Evolutionary conservation across 140 eudicot genomes (phyloP).

Genomic region (Flaveria floridana): DNA sequence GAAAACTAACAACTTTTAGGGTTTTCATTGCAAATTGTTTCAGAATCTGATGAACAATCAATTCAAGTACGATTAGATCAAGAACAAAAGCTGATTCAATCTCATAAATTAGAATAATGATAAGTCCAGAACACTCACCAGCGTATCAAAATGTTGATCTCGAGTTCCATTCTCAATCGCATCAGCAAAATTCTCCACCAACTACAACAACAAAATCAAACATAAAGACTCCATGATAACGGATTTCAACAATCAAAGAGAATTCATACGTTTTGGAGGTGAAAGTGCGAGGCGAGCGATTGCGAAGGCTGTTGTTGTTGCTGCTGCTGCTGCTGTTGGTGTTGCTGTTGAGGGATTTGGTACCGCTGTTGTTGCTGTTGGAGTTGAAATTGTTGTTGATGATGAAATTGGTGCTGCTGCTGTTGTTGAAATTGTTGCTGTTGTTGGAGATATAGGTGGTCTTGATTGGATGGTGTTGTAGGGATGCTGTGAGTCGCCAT

Average conservation of each 20-base stretch:
- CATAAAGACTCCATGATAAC: neutral
- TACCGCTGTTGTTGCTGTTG: conserved; percentile 39
- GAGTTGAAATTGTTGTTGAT: conserved; percentile 52
- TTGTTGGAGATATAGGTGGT: conserved; percentile 56
- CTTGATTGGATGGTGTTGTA: conserved; percentile 78
- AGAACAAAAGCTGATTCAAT: no score
- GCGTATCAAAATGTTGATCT: conserved; percentile 89
- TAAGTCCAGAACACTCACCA: conserved; percentile 43
- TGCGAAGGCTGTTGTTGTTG: conserved; percentile 52
- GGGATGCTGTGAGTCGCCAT: conserved; percentile 69
- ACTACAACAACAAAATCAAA: conserved; percentile 33
- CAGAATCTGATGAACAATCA: neutral
- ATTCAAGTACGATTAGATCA: neutral
- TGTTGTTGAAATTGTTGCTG: conserved; percentile 49
- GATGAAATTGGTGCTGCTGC: conserved; percentile 39
- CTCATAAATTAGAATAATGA: no score
- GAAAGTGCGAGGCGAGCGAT: conserved; percentile 94
- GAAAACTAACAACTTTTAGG: neutral
- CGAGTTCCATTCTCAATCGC: conserved; percentile 81
- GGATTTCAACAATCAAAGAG: conserved; percentile 11
- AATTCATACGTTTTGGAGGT: conserved; percentile 58
- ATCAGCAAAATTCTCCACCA: conserved; percentile 94
- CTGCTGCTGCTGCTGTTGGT: conserved; percentile 29
- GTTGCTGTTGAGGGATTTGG: conserved; percentile 45
- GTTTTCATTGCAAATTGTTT: conserved; percentile 10